A percentile compares a stretch with the other conserved stretches of the same genome.
These are phyloP conservation scores for Tilletiopsis washingtonensis DNA, from an alignment of 1,284 basidiomycete species.

Conservation along the genomic window DNA sequence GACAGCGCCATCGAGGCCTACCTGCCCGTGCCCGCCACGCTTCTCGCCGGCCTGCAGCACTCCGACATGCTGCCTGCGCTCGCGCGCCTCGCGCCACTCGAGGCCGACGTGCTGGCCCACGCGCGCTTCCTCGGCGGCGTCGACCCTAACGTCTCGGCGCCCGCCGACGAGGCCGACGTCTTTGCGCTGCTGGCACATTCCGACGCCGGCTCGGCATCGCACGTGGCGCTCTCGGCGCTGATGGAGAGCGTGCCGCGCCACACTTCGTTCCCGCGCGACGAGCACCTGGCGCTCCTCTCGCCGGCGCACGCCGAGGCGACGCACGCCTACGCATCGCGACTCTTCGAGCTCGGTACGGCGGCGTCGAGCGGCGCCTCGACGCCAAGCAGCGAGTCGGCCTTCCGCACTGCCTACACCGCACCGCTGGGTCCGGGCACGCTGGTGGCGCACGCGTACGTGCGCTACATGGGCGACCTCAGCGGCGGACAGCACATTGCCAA, in stretches of 20 bases:
- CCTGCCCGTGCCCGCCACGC: not conserved
- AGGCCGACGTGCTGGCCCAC: not conserved
- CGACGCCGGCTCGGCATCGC: not conserved
- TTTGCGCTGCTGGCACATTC: not conserved
- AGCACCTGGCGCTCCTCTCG: slow-evolving; percentile 16
- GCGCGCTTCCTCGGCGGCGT: too few species aligned
- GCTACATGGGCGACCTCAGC: slow-evolving; percentile 76
- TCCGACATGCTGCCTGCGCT: not conserved
- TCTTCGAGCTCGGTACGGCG: not conserved
- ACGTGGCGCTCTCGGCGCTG: not conserved
- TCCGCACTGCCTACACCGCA: too few species aligned
- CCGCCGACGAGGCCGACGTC: not conserved
- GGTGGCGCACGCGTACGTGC: slow-evolving; percentile 70
- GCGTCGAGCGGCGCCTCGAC: not conserved
- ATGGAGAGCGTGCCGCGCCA: not conserved
- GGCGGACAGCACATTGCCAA: slow-evolving; percentile 69
- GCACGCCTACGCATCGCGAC: slow-evolving; percentile 14
- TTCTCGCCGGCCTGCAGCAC: not conserved
- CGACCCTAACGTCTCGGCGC: not conserved
- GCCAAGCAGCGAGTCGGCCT: too few species aligned
- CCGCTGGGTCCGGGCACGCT: too few species aligned
- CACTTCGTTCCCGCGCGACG: not conserved
- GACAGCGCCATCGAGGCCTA: not conserved
- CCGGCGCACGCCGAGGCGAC: slow-evolving; percentile 14
- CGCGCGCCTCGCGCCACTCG: not conserved